A percentile compares a stretch with the other conserved stretches of the same genome.
Evolutionary conservation across 257 asterid species (phyloP).

Genomic region (Ajuga chamaepitys): DNA sequence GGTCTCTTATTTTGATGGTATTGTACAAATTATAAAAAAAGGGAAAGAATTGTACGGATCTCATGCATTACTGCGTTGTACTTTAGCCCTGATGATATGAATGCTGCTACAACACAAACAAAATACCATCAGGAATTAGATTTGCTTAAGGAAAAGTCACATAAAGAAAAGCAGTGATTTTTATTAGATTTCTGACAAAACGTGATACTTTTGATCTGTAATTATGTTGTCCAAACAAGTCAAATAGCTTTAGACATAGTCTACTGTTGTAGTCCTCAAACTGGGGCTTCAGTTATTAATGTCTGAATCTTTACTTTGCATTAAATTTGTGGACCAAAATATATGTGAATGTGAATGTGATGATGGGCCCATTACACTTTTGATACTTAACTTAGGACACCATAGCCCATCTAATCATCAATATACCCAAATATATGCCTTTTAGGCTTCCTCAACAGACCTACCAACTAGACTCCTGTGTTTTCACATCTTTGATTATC

Average conservation of each 20-base stretch:
- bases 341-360: constrained; percentile 3
- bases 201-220: constrained; percentile 25
- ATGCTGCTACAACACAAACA: constrained; percentile 5
- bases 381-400: neutral
- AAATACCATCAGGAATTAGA: neutral
- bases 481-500: neutral
- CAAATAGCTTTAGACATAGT: constrained; percentile 17
- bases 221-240: constrained; percentile 28
- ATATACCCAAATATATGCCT: neutral
- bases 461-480: neutral
- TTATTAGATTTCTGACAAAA: constrained; percentile 19
- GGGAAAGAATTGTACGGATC: constrained; percentile 1
- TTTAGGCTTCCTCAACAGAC: constrained; percentile 1
- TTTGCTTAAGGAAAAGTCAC: constrained; percentile 13
- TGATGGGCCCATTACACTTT: constrained; percentile 19
- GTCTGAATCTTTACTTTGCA: constrained; percentile 5
- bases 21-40: too few relatives aligned
- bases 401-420: constrained; percentile 23
- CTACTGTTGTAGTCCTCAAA: constrained; percentile 3
- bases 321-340: constrained; percentile 12
- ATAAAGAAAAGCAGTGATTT: neutral
- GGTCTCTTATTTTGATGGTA: constrained; percentile 25
- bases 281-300: constrained; percentile 15
- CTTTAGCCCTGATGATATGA: neutral
- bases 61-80: constrained; percentile 11